A percentile compares a stretch with the other conserved stretches of the same genome.
Conservation (phyloP, 192 early-diverging fungal species). For the Helicostylum pulchrum region DNA sequence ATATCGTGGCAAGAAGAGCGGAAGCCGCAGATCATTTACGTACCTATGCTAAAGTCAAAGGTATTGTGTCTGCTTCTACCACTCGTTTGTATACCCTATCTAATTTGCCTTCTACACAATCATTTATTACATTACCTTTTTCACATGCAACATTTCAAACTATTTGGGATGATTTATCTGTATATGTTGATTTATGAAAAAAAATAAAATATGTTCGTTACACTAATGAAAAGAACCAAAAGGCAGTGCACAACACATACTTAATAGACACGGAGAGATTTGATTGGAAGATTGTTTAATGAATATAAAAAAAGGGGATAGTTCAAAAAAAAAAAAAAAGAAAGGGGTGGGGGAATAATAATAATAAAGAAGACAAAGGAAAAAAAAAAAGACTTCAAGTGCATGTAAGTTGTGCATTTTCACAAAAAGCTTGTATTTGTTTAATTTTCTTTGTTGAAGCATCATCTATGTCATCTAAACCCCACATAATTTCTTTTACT, state of each 20-base stretch:
- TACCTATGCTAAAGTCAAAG: slow-evolving; percentile 29
- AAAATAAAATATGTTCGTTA: neutral
- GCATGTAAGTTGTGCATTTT: slow-evolving; percentile 10
- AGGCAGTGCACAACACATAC: neutral
- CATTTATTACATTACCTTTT: slow-evolving; percentile 22
- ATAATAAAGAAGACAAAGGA: slow-evolving; percentile 1
- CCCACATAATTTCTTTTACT: slow-evolving; percentile 41
- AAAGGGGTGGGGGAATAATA: slow-evolving; percentile 1
- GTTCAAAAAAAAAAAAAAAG: neutral
- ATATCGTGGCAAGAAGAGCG: slow-evolving; percentile 29
- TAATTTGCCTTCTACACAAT: slow-evolving; percentile 25
- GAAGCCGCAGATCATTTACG: slow-evolving; percentile 29
- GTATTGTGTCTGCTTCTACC: slow-evolving; percentile 27
- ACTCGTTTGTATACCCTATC: slow-evolving; percentile 29
- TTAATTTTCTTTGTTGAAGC: slow-evolving; percentile 30
- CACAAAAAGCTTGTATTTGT: slow-evolving; percentile 38
- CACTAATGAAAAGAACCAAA: neutral
- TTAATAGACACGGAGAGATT: too few species aligned
- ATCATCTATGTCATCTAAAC: slow-evolving; percentile 37
- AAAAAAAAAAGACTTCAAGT: neutral
- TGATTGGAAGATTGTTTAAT: too few species aligned
- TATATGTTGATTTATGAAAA: neutral
- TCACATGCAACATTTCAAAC: slow-evolving; percentile 22
- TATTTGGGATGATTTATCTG: neutral
- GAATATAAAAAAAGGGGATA: neutral